phyloP scores from a whole-genome alignment of 345 rosid species.

The Boechera retrofracta region DNA sequence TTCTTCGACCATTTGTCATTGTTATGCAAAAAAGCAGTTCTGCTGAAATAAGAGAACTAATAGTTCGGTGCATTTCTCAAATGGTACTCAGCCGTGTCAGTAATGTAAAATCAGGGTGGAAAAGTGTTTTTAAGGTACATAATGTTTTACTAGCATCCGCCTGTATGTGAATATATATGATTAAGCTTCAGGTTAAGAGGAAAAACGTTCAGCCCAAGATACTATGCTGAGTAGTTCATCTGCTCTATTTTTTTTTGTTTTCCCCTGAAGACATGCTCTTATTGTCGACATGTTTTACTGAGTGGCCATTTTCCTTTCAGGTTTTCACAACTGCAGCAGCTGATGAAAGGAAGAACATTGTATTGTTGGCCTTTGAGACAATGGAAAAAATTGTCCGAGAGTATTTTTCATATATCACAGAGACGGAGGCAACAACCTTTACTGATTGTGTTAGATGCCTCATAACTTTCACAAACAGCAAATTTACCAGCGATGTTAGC shows the following conservation, averaged over 20 bases:
- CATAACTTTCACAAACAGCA: conserved; percentile 83
- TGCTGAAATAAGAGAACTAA: conserved; percentile 85
- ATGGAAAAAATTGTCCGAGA: conserved; percentile 96
- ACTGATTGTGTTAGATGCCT: conserved; percentile 96
- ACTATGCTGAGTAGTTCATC: conserved; percentile 25
- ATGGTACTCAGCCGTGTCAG: conserved; percentile 95
- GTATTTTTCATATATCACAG: conserved; percentile 87
- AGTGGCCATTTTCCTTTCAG: conserved; percentile 50
- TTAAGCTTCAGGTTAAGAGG: conserved; percentile 26
- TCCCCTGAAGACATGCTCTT: conserved; percentile 13
- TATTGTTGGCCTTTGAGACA: conserved; percentile 86
- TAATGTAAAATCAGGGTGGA: conserved; percentile 98
- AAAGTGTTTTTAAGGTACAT: conserved; percentile 93
- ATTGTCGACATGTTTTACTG: conserved; percentile 30
- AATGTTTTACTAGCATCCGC: conserved; percentile 30
- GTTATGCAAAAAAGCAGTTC: conserved; percentile 92
- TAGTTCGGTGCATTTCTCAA: conserved; percentile 92
- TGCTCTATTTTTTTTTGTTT: neutral
- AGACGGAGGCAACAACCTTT: conserved; percentile 92
- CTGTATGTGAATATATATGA: conserved; percentile 19
- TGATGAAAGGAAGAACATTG: conserved; percentile 84
- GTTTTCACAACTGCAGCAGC: conserved; percentile 89
- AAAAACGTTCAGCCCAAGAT: conserved; percentile 12
- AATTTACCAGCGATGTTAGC: conserved; percentile 88
- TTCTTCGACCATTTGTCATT: conserved; percentile 90